phyloP scores from a whole-genome alignment of 2,329 filamentous ascomycete species.

The Colletotrichum cereale region DNA sequence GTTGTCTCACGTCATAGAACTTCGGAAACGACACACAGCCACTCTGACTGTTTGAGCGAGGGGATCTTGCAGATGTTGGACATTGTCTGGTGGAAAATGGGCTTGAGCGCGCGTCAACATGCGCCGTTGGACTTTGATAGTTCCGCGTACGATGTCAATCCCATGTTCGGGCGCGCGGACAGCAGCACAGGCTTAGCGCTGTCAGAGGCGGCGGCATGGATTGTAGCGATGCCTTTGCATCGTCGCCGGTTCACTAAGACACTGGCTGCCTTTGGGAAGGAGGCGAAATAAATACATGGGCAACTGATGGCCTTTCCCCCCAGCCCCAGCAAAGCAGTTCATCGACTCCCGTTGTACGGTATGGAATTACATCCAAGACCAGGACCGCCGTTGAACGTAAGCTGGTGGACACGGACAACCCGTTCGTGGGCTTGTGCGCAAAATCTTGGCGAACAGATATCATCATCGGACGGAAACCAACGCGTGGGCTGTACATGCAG shows the following conservation, averaged over 20 bases:
- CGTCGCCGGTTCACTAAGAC: neutral
- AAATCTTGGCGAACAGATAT: slow-evolving; percentile 13
- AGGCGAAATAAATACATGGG: neutral
- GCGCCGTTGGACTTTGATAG: slow-evolving; percentile 15
- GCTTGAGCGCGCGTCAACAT: slow-evolving; percentile 17
- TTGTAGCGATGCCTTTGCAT: neutral
- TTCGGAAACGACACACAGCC: slow-evolving; percentile 37
- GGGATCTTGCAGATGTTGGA: slow-evolving; percentile 17
- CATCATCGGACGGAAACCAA: slow-evolving; percentile 23
- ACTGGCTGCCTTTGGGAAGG: no score
- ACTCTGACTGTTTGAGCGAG: slow-evolving; percentile 29
- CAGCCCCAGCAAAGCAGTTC: no score
- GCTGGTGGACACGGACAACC: slow-evolving; percentile 16
- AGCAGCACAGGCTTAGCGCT: slow-evolving; percentile 16
- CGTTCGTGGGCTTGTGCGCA: slow-evolving; percentile 21
- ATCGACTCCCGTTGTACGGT: neutral
- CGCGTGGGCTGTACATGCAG: slow-evolving; percentile 9
- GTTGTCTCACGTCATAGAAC: slow-evolving; percentile 21
- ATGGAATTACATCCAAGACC: neutral
- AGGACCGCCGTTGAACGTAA: neutral
- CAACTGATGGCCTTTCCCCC: neutral
- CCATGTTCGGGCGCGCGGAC: slow-evolving; percentile 33
- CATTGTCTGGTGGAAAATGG: neutral
- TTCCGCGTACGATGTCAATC: slow-evolving; percentile 22
- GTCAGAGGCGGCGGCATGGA: neutral